Evolutionary conservation across 768 basidiomycete species (phyloP).

Genomic region (Boletus huronensis): DNA sequence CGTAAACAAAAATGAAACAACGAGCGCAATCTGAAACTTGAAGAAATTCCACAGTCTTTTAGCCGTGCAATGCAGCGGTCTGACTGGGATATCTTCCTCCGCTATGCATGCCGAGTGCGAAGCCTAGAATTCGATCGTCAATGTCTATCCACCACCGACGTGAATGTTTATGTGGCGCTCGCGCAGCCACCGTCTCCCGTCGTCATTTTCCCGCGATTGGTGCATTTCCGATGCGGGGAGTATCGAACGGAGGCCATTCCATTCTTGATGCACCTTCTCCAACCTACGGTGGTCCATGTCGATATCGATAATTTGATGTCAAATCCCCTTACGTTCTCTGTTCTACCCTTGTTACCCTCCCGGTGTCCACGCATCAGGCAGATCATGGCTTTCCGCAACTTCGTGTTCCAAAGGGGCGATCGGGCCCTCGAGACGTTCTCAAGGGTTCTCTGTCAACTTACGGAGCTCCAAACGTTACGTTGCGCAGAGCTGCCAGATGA

Average conservation of each 20-base stretch:
- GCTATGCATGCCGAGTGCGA: slow-evolving; percentile 29
- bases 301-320: slow-evolving; percentile 30
- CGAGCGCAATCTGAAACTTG: slow-evolving; percentile 8
- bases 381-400: slow-evolving; percentile 28
- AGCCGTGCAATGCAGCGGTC: slow-evolving; percentile 19
- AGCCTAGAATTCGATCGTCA: slow-evolving; percentile 31
- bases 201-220: slow-evolving; percentile 24
- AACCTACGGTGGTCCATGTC: slow-evolving; percentile 24
- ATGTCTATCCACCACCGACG: slow-evolving; percentile 22
- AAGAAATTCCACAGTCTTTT: slow-evolving; percentile 16
- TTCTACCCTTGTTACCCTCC: slow-evolving; percentile 22
- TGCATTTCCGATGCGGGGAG: slow-evolving; percentile 29
- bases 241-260: slow-evolving; percentile 20
- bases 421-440: slow-evolving; percentile 24
- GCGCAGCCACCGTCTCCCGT: slow-evolving; percentile 11
- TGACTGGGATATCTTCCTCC: slow-evolving; percentile 29
- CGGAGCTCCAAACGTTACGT: slow-evolving; percentile 23
- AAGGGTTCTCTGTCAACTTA: slow-evolving; percentile 19
- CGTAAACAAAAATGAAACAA: background rate
- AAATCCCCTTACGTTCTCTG: slow-evolving; percentile 17
- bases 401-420: slow-evolving; percentile 26
- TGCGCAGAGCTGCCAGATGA: slow-evolving; percentile 28
- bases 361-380: slow-evolving; percentile 25
- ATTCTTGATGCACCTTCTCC: slow-evolving; percentile 26
- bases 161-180: slow-evolving; percentile 20